A percentile compares a stretch with the other conserved stretches of the same genome.
These are phyloP conservation scores for Fusarium haematococcum DNA, from an alignment of 2,329 filamentous ascomycete species.

Conservation along the genomic window DNA sequence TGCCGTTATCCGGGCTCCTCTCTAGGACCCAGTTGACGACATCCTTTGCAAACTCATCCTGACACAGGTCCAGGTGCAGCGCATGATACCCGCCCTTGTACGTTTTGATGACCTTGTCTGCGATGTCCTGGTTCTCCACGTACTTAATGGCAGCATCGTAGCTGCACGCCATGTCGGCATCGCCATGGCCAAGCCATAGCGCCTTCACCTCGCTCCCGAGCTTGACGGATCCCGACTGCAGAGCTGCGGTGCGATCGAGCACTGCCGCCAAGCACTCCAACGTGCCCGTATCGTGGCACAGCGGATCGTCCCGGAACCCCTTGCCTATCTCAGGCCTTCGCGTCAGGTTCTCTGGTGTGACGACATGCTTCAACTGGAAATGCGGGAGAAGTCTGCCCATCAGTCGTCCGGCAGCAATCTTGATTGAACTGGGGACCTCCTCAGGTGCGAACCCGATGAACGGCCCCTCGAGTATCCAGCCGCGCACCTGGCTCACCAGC, in stretches of 20 bases:
- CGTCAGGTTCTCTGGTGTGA: slow-evolving; percentile 73
- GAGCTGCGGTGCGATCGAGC: slow-evolving; percentile 76
- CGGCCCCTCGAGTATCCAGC: slow-evolving; percentile 82
- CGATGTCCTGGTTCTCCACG: slow-evolving; percentile 67
- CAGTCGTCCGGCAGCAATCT: slow-evolving; percentile 74
- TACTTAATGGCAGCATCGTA: slow-evolving; percentile 74
- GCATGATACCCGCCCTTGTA: slow-evolving; percentile 87
- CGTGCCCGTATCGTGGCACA: slow-evolving; percentile 87
- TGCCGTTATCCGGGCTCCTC: slow-evolving; percentile 41
- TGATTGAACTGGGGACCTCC: slow-evolving; percentile 72
- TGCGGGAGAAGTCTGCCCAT: slow-evolving; percentile 75
- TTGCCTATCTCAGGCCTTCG: slow-evolving; percentile 74
- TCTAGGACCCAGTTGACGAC: slow-evolving; percentile 75
- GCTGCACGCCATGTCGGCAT: slow-evolving; percentile 76
- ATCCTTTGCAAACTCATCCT: slow-evolving; percentile 68
- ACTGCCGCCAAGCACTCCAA: slow-evolving; percentile 83
- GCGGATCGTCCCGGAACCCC: slow-evolving; percentile 71
- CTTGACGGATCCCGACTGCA: slow-evolving; percentile 67
- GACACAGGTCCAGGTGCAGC: slow-evolving; percentile 70
- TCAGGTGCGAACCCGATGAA: slow-evolving; percentile 79
- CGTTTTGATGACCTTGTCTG: slow-evolving; percentile 76
- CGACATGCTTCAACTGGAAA: slow-evolving; percentile 73
- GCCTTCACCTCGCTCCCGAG: slow-evolving; percentile 68
- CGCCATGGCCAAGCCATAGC: slow-evolving; percentile 82
- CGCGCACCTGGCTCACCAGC: slow-evolving; percentile 71